Base-by-base conservation (phyloP, 129 eudicot genomes). In the Dittrichia graveolens region DNA sequence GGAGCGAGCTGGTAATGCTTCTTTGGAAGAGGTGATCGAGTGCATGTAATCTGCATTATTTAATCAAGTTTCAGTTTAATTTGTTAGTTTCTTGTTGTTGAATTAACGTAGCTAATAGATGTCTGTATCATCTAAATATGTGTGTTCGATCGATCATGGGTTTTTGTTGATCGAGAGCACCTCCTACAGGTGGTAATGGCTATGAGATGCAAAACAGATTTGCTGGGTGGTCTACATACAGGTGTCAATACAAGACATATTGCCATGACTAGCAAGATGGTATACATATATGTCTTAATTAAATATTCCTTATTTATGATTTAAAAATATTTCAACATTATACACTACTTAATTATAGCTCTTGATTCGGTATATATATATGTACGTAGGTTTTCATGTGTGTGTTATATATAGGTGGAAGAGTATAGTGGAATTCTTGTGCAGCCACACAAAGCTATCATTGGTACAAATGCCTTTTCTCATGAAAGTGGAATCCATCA, bases 401-500 rank as follows among this genome's bases (percentile, higher is more conserved):
- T n/a, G n/a, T n/a, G n/a, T n/a, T n/a, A n/a, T 37, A 42, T 71
- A 49, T 60, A 92, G 97, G 97, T 92, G 57, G 96, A 90, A 54
- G 93, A 92, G 78, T 88, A 86, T 50, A 81, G 87, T 46, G 96
- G 97, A 38, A 58, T 92, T 54, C 83, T 16, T 15, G 80, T 92
- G 62, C 96, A 92, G 77, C 93, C 96, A 50, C 97, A 92, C 81
- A 92, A 92, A 81, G 97, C 97, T 40, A 88, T 92, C 59, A 93
- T 92, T 71, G 97, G 97, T 71, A 91, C 87, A 64, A 92, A 88
- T 72, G 97, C 97, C 65, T 92, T 92, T 79, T 88, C 85, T 45
- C 97, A 88, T 81, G 96, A 88, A 83, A 91, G 96, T 81, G 97
- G 96, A 38, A 91, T 91, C 61, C 97, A 91, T 80, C 96, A 89